Base-by-base conservation (phyloP, 1,139 yeast species). In the Geotrichum carabidarum region DNA sequence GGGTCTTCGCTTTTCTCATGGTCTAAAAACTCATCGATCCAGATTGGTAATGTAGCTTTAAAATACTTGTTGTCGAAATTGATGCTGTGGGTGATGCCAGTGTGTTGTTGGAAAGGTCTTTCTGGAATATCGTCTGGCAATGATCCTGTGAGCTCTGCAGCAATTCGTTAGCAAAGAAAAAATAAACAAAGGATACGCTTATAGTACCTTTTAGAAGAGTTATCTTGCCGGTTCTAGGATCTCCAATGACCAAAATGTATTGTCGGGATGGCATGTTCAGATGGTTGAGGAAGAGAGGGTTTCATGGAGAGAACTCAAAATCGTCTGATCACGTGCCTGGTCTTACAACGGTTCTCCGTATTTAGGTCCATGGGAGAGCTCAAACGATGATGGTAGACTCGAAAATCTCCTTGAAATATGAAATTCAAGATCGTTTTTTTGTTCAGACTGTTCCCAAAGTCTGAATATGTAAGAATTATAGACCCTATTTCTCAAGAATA, bases 21-120 rank as follows among this genome's bases (percentile, higher is more conserved):
- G 8, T 59, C 61, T 3, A 62, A 63, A 56, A 68, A 68, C 58
- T 75, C 79, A 62, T 77, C 81, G 3, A 75, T 59, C 74, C 78
- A 77, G 1, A 77, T 50, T 1, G 71, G 73, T 8, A 76, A 61
- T 1, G 61, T 61, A 1, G 73, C 67, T 1, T 58, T 56, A 58
- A 72, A 77, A 58, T 77, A 77, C 59, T 70, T 71, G 32, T 72
- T 74, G 2, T 61, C 54, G 27, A 77, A 56, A 2, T 54, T 44
- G 35, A 71, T 59, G 17, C 66, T 65, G 37, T 70, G 68, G 6
- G 64, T 64, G 15, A 74, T 60, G 8, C 77, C 77, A 4, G 69
- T 63, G 49, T 74, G 76, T 27, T 49, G 53, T 15, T 48, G 44
- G 18, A 34, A 35, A 7, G 41, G 41, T 35, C 44, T 44, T 36